Evolutionary conservation across 2,329 filamentous ascomycete genomes (phyloP).

Genomic region (Plectosphaerella sp.): DNA sequence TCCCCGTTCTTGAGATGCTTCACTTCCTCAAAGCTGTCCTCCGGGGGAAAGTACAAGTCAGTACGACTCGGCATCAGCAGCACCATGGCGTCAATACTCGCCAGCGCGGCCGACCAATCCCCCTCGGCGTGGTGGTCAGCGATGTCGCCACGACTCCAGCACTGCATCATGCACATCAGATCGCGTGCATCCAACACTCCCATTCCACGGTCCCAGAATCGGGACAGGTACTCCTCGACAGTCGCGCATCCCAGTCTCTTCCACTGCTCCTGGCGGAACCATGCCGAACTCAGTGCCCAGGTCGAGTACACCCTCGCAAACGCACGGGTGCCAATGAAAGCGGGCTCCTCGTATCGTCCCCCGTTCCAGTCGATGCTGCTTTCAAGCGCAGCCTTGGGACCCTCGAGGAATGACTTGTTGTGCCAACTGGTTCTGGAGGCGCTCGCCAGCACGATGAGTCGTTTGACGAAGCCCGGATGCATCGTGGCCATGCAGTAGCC

Average conservation of each 20-base stretch:
- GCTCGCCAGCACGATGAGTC: slow-evolving; percentile 33
- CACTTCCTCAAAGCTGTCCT: slow-evolving; percentile 30
- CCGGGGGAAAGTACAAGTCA: slow-evolving; percentile 34
- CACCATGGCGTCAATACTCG: slow-evolving; percentile 26
- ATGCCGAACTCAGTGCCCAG: slow-evolving; percentile 32
- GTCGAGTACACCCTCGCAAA: slow-evolving; percentile 18
- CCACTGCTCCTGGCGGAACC: slow-evolving; percentile 33
- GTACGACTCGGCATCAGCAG: slow-evolving; percentile 32
- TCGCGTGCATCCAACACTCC: slow-evolving; percentile 26
- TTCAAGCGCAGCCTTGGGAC: slow-evolving; percentile 32
- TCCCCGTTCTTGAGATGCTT: slow-evolving; percentile 23
- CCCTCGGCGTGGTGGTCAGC: slow-evolving; percentile 23
- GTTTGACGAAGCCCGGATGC: slow-evolving; percentile 30
- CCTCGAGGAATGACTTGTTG: slow-evolving; percentile 41
- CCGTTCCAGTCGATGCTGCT: slow-evolving; percentile 28
- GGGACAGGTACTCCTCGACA: slow-evolving; percentile 15
- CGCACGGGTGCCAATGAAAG: slow-evolving; percentile 20
- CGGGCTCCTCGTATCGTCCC: slow-evolving; percentile 17
- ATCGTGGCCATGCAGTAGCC: slow-evolving; percentile 36
- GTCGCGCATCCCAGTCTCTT: slow-evolving; percentile 21
- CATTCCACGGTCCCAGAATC: slow-evolving; percentile 12
- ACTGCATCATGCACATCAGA: slow-evolving; percentile 27
- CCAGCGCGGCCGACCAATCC: slow-evolving; percentile 25
- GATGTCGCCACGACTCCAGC: slow-evolving; percentile 36
- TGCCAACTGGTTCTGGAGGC: slow-evolving; percentile 35